phyloP scores from a whole-genome alignment of 345 rosid genomes.

The Arabis alpina region DNA sequence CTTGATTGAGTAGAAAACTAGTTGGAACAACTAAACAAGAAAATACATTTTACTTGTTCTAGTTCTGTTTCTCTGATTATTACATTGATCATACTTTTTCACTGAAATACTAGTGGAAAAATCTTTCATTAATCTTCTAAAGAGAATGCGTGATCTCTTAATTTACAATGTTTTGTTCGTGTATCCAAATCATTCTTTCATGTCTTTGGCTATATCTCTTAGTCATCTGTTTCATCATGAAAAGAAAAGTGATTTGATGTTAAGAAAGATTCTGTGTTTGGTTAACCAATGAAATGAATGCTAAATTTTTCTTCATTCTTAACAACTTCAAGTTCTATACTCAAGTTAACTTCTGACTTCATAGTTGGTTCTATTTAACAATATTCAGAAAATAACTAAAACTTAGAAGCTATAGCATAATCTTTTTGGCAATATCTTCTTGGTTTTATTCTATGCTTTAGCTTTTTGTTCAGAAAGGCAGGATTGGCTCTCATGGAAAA shows the following conservation, averaged over 20 bases:
- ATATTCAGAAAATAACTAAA: background rate
- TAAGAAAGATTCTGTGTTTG: conserved; percentile 1
- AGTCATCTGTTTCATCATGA: conserved; percentile 7
- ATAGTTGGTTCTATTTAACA: background rate
- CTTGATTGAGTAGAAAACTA: too few species aligned
- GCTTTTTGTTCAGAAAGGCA: conserved; percentile 17
- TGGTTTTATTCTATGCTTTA: conserved; percentile 8
- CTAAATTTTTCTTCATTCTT: background rate
- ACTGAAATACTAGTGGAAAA: too few species aligned
- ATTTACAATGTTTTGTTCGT: background rate
- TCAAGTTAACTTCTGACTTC: background rate
- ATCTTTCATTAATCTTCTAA: too few species aligned
- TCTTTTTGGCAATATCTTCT: conserved; percentile 1
- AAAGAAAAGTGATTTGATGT: background rate
- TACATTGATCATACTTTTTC: too few species aligned
- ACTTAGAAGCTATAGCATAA: background rate
- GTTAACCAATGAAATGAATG: conserved; percentile 22
- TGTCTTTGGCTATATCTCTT: background rate
- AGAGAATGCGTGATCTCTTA: too few species aligned
- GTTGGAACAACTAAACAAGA: too few species aligned
- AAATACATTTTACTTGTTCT: too few species aligned
- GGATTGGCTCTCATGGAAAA: background rate
- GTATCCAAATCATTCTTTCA: background rate
- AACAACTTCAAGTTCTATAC: conserved; percentile 5
- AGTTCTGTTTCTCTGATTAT: too few species aligned